Evolutionary conservation across 2,329 filamentous ascomycete genomes (phyloP), one percentile per base, ranked within the genome.

Genomic region (Pyricularia grisea): DNA sequence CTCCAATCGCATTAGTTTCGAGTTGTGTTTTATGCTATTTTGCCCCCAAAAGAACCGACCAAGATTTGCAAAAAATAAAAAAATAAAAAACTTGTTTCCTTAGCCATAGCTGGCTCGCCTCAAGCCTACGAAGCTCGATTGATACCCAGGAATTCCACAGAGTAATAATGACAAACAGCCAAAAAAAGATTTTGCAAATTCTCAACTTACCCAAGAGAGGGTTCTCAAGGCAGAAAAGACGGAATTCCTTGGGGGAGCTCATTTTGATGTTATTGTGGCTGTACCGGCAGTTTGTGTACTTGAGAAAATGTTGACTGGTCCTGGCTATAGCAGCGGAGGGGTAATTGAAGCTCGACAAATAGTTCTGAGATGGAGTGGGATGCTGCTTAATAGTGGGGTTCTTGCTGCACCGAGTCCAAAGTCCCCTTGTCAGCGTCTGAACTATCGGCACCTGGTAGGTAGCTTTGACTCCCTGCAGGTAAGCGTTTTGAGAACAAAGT

Each of bases 191-290:
- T 55, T n/a, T 55, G 20, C 42, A 55, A 6, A n/a, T 6, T 55
- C 17, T 55, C 20, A n/a, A 81, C 86, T 74, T 83, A 94, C 92
- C 94, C 76, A 99, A 91, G 76, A 99, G 90, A 80, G 95, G 95
- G 82, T 99, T 99, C 90, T 97, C 95, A 76, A 99, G 83, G 82
- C 91, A 95, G 77, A 98, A 87, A 76, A 99, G 91, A 81, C 92
- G 86, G 84, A 91, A 98, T 81, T 93, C 90, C 82, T 93, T 91
- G 75, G 81, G 78, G 74, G 89, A 80, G 78, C 92, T 85, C 92
- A 97, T 97, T 76, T 23, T 66, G 61, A 66, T n/a, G n/a, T 30
- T 60, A n/a, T 60, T 23, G 23, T 67, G 27, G 66, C 30, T 20
- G 27, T n/a, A 31, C 23, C 66, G 42, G 42, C 27, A 9, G 25